These are phyloP conservation scores for Nemania diffusa DNA, from an alignment of 2,329 filamentous ascomycete genomes.

Conservation along the genomic window DNA sequence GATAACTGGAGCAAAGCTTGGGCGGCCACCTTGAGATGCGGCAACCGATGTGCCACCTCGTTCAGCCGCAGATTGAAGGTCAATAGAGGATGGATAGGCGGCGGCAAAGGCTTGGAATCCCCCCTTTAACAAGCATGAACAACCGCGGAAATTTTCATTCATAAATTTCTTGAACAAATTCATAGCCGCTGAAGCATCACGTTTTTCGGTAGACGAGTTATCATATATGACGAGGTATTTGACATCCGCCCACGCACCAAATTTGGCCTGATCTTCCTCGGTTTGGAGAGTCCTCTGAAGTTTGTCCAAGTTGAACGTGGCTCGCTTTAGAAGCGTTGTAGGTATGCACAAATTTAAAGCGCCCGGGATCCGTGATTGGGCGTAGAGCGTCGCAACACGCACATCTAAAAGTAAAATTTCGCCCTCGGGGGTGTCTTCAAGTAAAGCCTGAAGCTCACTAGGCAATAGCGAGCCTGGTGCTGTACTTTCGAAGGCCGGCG, in stretches of 20 bases:
- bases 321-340: conserved; percentile 89
- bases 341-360: conserved; percentile 94
- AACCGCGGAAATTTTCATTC: conserved; percentile 81
- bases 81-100: conserved; percentile 72
- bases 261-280: conserved; percentile 74
- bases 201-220: conserved; percentile 76
- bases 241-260: conserved; percentile 79
- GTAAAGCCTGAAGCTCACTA: conserved; percentile 64
- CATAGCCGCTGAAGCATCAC: conserved; percentile 81
- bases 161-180: conserved; percentile 96
- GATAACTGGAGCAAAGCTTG: conserved; percentile 76
- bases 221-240: conserved; percentile 90
- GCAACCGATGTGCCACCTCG: conserved; percentile 60
- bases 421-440: conserved; percentile 55
- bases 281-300: conserved; percentile 86
- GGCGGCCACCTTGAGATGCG: conserved; percentile 57
- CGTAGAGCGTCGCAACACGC: conserved; percentile 85
- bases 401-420: conserved; percentile 81
- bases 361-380: conserved; percentile 77
- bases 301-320: conserved; percentile 89
- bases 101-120: conserved; percentile 81
- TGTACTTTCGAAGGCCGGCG: conserved; percentile 58
- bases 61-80: conserved; percentile 60
- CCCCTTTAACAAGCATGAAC: conserved; percentile 79
- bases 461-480: conserved; percentile 64